These are phyloP conservation scores for Clitopilus passeckerianus DNA, from an alignment of 768 basidiomycete species.

Conservation along the genomic window DNA sequence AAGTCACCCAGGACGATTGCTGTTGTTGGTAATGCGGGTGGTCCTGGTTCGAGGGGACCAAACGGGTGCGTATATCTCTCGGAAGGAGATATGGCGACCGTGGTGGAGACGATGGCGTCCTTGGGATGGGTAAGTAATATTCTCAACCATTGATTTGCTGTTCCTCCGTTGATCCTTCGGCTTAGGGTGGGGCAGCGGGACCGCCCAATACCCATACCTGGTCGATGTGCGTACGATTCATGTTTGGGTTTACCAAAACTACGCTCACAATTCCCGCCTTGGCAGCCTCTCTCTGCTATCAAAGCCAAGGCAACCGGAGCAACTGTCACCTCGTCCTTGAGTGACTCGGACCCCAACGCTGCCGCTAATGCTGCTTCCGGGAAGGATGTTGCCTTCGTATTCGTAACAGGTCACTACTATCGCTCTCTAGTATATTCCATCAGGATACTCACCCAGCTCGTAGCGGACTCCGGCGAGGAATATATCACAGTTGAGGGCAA, in stretches of 20 bases:
- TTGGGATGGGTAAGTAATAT: slow-evolving; percentile 49
- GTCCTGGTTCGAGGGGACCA: slow-evolving; percentile 44
- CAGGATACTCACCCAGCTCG: neutral
- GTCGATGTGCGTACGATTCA: slow-evolving; percentile 18
- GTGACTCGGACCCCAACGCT: slow-evolving; percentile 42
- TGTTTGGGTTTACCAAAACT: neutral
- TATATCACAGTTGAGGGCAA: slow-evolving; percentile 47
- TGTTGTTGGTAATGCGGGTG: slow-evolving; percentile 59
- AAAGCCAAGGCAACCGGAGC: slow-evolving; percentile 33
- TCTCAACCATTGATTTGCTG: neutral
- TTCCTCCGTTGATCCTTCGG: neutral
- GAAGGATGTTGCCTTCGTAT: slow-evolving; percentile 50
- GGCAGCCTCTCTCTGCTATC: slow-evolving; percentile 41
- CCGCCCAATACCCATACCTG: slow-evolving; percentile 47
- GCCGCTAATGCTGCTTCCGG: slow-evolving; percentile 38
- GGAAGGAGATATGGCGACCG: slow-evolving; percentile 38
- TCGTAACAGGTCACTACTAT: slow-evolving; percentile 35
- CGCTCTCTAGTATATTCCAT: neutral
- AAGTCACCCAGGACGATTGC: slow-evolving; percentile 42
- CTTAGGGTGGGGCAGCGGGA: slow-evolving; percentile 45
- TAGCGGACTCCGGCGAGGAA: slow-evolving; percentile 38
- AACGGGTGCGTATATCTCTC: slow-evolving; percentile 36
- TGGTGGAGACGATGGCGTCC: slow-evolving; percentile 51
- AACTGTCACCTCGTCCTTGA: slow-evolving; percentile 39
- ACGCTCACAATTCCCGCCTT: neutral